Evolutionary conservation across 768 basidiomycete genomes (phyloP).

Genomic region (Nevesoporus exiguus): DNA sequence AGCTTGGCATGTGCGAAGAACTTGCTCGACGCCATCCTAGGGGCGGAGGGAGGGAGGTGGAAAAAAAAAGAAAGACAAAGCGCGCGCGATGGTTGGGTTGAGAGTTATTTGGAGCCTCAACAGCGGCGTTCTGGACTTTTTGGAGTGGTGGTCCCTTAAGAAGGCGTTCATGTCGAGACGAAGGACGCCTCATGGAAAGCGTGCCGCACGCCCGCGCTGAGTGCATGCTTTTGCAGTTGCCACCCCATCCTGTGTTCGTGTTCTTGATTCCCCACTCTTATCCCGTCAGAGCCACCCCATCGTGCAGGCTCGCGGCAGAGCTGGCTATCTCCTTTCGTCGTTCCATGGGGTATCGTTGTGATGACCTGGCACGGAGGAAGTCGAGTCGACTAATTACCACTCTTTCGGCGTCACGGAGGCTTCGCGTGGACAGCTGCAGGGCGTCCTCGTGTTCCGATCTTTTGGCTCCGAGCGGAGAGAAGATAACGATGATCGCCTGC

Average conservation of each 20-base stretch:
- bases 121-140: slow-evolving; percentile 19
- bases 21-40: slow-evolving; percentile 24
- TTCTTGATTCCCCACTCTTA: slow-evolving; percentile 16
- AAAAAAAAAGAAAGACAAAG: too few relatives aligned
- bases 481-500: slow-evolving; percentile 8
- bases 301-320: slow-evolving; percentile 3
- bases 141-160: slow-evolving; percentile 20
- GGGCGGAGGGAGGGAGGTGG: background rate
- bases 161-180: slow-evolving; percentile 15
- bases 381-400: slow-evolving; percentile 12
- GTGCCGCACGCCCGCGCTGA: slow-evolving; percentile 27
- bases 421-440: slow-evolving; percentile 26
- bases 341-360: background rate
- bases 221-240: slow-evolving; percentile 18
- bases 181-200: slow-evolving; percentile 29
- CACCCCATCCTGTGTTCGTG: slow-evolving; percentile 4
- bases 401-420: slow-evolving; percentile 19
- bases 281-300: slow-evolving; percentile 7
- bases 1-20: slow-evolving; percentile 18
- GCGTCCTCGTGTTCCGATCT: slow-evolving; percentile 21
- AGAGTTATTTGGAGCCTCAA: slow-evolving; percentile 16
- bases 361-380: background rate
- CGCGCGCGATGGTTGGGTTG: slow-evolving; percentile 17
- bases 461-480: slow-evolving; percentile 2
- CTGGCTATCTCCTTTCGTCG: slow-evolving; percentile 4